Evolutionary conservation across 2,329 filamentous ascomycete species (phyloP).

Genomic region (Epichloe coenophiala): DNA sequence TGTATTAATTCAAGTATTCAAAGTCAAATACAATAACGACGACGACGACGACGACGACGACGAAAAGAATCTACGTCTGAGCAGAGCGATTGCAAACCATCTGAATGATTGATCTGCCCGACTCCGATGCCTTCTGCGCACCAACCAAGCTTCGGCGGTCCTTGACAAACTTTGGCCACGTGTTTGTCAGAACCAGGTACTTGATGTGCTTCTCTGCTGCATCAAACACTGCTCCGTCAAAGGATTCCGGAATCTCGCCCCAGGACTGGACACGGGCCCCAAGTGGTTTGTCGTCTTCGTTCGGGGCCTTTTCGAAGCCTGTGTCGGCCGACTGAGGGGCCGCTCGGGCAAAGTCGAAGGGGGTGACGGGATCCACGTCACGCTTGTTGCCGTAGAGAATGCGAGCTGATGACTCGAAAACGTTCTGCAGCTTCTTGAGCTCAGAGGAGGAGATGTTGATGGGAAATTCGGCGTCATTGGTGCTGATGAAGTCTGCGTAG

Average conservation of each 20-base stretch:
- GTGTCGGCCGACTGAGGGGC: neutral
- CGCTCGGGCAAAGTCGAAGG: slow-evolving; percentile 17
- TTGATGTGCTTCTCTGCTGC: slow-evolving; percentile 46
- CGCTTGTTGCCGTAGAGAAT: slow-evolving; percentile 24
- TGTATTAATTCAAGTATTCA: neutral
- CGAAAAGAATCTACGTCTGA: neutral
- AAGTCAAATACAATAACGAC: neutral
- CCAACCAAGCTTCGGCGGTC: slow-evolving; percentile 17
- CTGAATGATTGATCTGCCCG: slow-evolving; percentile 3
- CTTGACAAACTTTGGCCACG: slow-evolving; percentile 46
- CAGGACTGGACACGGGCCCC: slow-evolving; percentile 16
- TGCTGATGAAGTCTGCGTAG: slow-evolving; percentile 46
- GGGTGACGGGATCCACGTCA: slow-evolving; percentile 23
- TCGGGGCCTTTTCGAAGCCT: neutral
- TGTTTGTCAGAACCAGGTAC: slow-evolving; percentile 54
- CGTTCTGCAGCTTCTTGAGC: slow-evolving; percentile 33
- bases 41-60: too few relatives aligned
- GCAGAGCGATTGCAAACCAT: slow-evolving; percentile 1
- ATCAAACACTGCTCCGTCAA: slow-evolving; percentile 42
- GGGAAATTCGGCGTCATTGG: slow-evolving; percentile 46
- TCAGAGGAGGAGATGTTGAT: slow-evolving; percentile 48
- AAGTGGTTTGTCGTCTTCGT: neutral
- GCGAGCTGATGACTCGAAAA: slow-evolving; percentile 41
- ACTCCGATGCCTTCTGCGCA: slow-evolving; percentile 6
- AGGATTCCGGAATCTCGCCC: slow-evolving; percentile 32